These are phyloP conservation scores for Podospora appendiculata DNA, from an alignment of 495 filamentous ascomycete species.

Conservation along the genomic window DNA sequence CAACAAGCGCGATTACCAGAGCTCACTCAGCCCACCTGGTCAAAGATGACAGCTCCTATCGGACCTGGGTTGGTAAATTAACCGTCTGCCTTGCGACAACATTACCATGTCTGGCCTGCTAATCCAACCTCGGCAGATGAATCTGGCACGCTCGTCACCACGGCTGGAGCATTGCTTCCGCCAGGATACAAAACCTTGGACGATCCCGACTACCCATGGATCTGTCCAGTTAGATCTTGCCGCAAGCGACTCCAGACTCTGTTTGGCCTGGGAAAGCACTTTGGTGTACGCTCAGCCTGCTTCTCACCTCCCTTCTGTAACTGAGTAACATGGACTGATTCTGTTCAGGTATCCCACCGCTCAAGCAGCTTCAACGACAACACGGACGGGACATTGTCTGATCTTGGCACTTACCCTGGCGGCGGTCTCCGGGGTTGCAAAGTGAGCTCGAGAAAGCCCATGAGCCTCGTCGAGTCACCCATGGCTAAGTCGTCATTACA, in stretches of 20 bases:
- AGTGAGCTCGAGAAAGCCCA: conserved; percentile 10
- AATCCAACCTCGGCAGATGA: neutral
- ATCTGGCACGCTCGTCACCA: neutral
- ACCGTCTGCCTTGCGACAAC: too few species aligned
- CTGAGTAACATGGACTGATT: neutral
- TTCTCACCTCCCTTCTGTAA: too few species aligned
- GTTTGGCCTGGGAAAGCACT: conserved; percentile 16
- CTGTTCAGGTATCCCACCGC: neutral
- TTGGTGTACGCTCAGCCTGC: conserved; percentile 8
- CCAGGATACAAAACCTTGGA: conserved; percentile 12
- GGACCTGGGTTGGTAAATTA: too few species aligned
- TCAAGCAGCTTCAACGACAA: conserved; percentile 15
- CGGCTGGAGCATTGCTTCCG: conserved; percentile 19
- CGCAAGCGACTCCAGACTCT: conserved; percentile 11
- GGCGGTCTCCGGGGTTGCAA: conserved; percentile 6
- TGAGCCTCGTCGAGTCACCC: conserved; percentile 6
- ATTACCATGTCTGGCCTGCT: too few species aligned
- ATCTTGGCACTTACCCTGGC: conserved; percentile 11
- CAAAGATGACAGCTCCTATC: too few species aligned
- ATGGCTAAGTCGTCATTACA: conserved; percentile 2
- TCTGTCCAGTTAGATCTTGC: conserved; percentile 24
- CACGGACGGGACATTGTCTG: conserved; percentile 18
- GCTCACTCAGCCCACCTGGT: too few species aligned
- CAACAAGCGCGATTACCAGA: too few species aligned
- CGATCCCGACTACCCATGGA: conserved; percentile 17